Evolutionary conservation across 1,284 basidiomycete species (phyloP), one percentile per base, ranked within the genome.

Genomic region (Stygiomarasmius scandens): DNA sequence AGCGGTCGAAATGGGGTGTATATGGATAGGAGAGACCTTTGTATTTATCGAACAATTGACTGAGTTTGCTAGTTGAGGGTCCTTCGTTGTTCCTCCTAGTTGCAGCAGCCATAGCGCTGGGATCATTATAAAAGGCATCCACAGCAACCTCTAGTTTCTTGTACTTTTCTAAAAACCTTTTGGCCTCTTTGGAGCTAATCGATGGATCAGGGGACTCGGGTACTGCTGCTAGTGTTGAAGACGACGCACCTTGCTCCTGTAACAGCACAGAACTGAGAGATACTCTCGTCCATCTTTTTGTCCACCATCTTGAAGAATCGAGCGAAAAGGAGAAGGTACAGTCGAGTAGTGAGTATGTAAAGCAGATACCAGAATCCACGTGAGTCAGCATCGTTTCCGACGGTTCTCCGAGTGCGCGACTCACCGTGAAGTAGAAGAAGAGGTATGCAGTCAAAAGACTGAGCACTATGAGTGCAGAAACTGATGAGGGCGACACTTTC

Each of bases 141-240:
- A 93, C 75, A 10, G 93, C 92, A 10, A 78, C 72, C 53, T 95
- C 92, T 46, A 93, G 70, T 36, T 85, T 80, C 67, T 83, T 85
- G 72, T 90, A 78, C 60, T 85, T 85, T 65, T 91, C 87, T 53
- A 95, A 71, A 71, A 85, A 90, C 57, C 83, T 83, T 60, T 74
- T 81, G n/a, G 92, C 92, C 55, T 93, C 90, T 64, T 77, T 83
- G 23, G 54, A 47, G 55, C 63, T 48, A 54, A 70, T 69, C 66
- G 70, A 62, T 52, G 47, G 63, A 67, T 73, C 67, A 64, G 25
- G 9, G 57, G 27, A 27, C 47, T 44, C 25, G 19, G 48, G 46
- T 41, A 4, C 38, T n/a, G 14, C n/a, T 12, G n/a, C 38, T 19
- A 34, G 32, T 34, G 11, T n/a, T n/a, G 16, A 49, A 38, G 22